phyloP scores from a whole-genome alignment of 1,139 yeast genomes.

The Protomyces arabidopsidicola region DNA sequence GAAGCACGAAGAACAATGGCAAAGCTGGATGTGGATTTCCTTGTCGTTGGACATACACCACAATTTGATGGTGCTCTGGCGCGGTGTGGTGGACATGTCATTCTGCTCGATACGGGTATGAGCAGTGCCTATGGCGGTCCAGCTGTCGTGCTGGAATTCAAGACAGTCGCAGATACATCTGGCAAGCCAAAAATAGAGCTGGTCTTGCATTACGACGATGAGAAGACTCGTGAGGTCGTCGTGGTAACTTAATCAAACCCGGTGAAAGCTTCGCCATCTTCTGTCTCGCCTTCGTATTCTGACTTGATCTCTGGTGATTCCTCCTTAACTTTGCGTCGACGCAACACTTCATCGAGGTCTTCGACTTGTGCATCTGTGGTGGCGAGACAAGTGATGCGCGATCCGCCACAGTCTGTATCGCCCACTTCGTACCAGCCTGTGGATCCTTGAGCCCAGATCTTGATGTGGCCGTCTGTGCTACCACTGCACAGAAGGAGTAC shows the following conservation, averaged over 20 bases:
- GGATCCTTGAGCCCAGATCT: constrained; percentile 65
- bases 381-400: constrained; percentile 10
- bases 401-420: constrained; percentile 9
- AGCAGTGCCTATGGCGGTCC: constrained; percentile 26
- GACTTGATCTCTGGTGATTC: constrained; percentile 35
- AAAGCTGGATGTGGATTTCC: constrained; percentile 17
- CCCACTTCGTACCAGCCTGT: constrained; percentile 27
- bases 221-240: constrained; percentile 4
- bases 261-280: constrained; percentile 30
- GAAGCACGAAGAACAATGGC: constrained; percentile 12
- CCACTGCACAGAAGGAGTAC: constrained; percentile 60
- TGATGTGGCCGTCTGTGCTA: constrained; percentile 88
- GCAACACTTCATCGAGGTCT: constrained; percentile 19
- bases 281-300: constrained; percentile 39
- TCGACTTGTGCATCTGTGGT: constrained; percentile 14
- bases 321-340: constrained; percentile 9
- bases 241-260: constrained; percentile 3
- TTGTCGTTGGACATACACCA: constrained; percentile 29
- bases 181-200: constrained; percentile 1
- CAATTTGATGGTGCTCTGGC: constrained; percentile 21
- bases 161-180: not conserved
- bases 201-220: constrained; percentile 21
- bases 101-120: constrained; percentile 27
- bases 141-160: constrained; percentile 22
- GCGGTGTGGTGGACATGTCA: constrained; percentile 28